Base-by-base conservation (phyloP, 257 asterid species). In the Lavandula angustifolia region DNA sequence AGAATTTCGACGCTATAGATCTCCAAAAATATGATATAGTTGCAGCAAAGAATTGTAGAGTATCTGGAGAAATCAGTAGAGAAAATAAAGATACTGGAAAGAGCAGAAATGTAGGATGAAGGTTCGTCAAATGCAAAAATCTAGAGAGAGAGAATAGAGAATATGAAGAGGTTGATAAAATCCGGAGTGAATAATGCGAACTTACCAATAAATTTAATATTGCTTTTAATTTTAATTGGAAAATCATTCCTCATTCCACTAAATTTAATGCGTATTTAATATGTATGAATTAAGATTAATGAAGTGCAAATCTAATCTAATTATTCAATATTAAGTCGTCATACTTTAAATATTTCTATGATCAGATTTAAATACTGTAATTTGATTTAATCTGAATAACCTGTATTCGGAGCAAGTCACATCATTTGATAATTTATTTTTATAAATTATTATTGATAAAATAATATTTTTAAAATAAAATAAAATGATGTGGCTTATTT, bases 161-260 rank as follows among this genome's bases (percentile, higher is more conserved):
- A n/a, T n/a, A n/a, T n/a, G 27, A 13, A 46, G 22, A 46, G 58
- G 37, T 6, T 18, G 18, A 42, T 34, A 59, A 65, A 47, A 47
- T 47, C 49, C 27, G 34, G 38, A 17, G 32, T 49, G 68, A 59
- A 37, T 48, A 53, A 29, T 61, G 35, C 29, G 9, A 27, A 55
- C 64, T 75, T 62, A 62, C 67, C 79, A 68, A 62, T 61, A 35
- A 41, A 9, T 50, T 11, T 34, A 8, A 9, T 49, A 7, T 62
- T 7, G 7, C 8, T 56, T 11, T 56, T 14, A 68, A 53, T 9
- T 35, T 56, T 56, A 5, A 16, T 8, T 12, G 13, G 41, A 55
- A 11, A 38, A 9, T 8, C 31, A n/a, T 54, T 49, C 32, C 41
- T n/a, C 55, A 68, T 56, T 70, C 13, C 53, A 8, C 33, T 65